phyloP scores from a whole-genome alignment of 495 filamentous ascomycete species.

The Aspergillus olivimuriae region DNA sequence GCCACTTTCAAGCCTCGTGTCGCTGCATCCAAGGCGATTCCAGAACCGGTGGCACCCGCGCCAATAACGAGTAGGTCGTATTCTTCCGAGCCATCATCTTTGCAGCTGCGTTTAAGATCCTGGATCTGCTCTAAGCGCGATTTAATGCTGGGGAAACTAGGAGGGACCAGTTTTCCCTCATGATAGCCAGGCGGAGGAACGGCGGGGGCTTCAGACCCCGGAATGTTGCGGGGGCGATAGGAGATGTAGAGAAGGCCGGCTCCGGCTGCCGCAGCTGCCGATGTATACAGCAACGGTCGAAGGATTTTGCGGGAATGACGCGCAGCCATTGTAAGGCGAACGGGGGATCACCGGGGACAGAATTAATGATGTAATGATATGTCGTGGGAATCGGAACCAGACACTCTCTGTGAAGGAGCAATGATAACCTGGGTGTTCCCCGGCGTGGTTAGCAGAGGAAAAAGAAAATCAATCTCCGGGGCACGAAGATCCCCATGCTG shows the following conservation, averaged over 20 bases:
- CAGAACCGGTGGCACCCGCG: slow-evolving; percentile 85
- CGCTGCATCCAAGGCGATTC: slow-evolving; percentile 89
- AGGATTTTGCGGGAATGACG: slow-evolving; percentile 51
- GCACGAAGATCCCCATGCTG: no score
- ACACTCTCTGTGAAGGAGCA: no score
- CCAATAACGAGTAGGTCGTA: slow-evolving; percentile 94
- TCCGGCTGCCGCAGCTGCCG: slow-evolving; percentile 50
- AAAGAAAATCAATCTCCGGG: no score
- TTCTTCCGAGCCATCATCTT: slow-evolving; percentile 23
- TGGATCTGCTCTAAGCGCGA: slow-evolving; percentile 53
- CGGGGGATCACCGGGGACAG: no score
- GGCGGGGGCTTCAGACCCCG: slow-evolving; percentile 69
- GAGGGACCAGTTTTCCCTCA: slow-evolving; percentile 71
- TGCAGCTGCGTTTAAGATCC: slow-evolving; percentile 38
- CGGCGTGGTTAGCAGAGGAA: no score
- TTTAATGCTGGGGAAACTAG: slow-evolving; percentile 75
- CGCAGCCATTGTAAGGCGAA: slow-evolving; percentile 53
- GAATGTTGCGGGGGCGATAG: slow-evolving; percentile 81
- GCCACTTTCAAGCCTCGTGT: slow-evolving; percentile 91
- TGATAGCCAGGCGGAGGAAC: slow-evolving; percentile 79
- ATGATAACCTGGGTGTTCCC: no score
- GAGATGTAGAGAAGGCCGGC: slow-evolving; percentile 66
- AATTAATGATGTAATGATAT: no score
- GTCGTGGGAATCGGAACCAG: no score
- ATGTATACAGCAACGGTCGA: slow-evolving; percentile 54